A percentile compares a stretch with the other conserved stretches of the same genome.
Evolutionary conservation across 208 protist genomes (phyloP).

Genomic region (Vickermania spadyakhi): DNA sequence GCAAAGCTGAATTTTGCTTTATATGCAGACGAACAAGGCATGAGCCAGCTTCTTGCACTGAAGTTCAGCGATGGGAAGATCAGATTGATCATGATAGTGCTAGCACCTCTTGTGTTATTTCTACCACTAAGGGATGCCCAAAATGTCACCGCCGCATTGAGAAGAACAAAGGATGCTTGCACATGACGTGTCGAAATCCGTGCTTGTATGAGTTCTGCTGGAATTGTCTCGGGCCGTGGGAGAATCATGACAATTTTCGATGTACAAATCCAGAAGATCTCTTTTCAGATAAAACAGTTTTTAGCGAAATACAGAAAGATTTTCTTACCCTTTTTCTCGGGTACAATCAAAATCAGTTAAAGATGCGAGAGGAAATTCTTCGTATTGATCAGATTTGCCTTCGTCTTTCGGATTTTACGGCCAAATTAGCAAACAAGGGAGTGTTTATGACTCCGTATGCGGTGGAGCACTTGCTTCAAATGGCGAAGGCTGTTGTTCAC

Average conservation of each 20-base stretch:
- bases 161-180: conserved; percentile 90
- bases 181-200: conserved; percentile 69
- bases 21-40: conserved; percentile 29
- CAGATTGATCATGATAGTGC: conserved; percentile 34
- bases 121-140: conserved; percentile 69
- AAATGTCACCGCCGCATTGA: conserved; percentile 67
- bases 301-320: not conserved
- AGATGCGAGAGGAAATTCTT: not conserved
- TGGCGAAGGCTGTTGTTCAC: not conserved
- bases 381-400: not conserved
- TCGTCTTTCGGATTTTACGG: not conserved
- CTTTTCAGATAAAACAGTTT: not conserved
- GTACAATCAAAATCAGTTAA: not conserved
- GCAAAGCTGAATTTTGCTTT: conserved; percentile 38
- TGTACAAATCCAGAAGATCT: not conserved
- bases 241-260: not conserved
- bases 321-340: not conserved
- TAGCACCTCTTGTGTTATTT: conserved; percentile 39
- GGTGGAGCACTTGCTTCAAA: not conserved
- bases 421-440: not conserved
- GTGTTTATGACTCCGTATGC: not conserved
- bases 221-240: conserved; percentile 66
- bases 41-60: conserved; percentile 36
- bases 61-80: conserved; percentile 34
- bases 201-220: conserved; percentile 84